These are phyloP conservation scores for Trichoderma sp. DNA, from an alignment of 2,329 filamentous ascomycete species.

Conservation along the genomic window DNA sequence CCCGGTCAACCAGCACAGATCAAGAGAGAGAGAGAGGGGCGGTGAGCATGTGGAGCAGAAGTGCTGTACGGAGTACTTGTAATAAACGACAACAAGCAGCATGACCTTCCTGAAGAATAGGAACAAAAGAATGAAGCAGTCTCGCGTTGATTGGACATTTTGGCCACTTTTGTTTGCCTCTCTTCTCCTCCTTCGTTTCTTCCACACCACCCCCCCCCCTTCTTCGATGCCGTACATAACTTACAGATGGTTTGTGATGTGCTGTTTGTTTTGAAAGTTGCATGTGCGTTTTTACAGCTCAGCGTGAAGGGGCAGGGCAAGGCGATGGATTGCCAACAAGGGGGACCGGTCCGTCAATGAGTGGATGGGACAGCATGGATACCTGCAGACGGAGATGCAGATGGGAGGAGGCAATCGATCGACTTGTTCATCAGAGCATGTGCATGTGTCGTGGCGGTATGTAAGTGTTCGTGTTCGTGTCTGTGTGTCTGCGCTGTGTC, in stretches of 20 bases:
- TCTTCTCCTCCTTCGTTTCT: too few species aligned
- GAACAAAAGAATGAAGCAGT: conserved; percentile 21
- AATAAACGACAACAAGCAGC: background rate
- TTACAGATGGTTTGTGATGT: too few species aligned
- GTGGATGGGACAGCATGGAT: background rate
- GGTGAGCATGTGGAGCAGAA: background rate
- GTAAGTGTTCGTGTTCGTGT: conserved; percentile 14
- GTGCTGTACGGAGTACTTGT: too few species aligned
- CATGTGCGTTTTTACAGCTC: background rate
- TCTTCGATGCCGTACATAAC: background rate
- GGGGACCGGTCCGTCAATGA: too few species aligned
- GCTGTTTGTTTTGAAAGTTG: background rate
- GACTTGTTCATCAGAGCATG: background rate
- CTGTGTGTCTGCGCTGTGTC: background rate
- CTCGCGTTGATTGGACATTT: conserved; percentile 2
- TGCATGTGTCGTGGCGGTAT: background rate
- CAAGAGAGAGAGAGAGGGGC: background rate
- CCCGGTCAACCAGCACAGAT: too few species aligned
- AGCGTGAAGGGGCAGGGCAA: background rate
- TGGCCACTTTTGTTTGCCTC: background rate
- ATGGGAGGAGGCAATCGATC: conserved; percentile 19
- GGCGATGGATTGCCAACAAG: conserved; percentile 1
- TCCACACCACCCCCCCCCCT: background rate
- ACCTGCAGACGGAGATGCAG: conserved; percentile 11
- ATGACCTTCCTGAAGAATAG: background rate